Base-by-base conservation (phyloP, 371 early-diverging fungal species). In the Mortierella sp. region DNA sequence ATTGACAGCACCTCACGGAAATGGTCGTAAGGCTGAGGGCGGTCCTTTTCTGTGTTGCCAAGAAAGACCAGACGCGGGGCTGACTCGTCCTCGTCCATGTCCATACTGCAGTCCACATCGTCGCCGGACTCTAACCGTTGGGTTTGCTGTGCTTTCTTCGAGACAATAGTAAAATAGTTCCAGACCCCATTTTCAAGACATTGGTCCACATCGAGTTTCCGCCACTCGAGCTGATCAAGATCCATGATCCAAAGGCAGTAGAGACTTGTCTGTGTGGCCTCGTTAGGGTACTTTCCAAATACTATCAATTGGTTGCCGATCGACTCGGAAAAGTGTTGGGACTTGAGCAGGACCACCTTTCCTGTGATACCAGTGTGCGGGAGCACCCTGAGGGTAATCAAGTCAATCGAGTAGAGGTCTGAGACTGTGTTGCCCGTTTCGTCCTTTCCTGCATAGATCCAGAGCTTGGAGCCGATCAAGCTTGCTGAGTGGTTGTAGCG, bases 191-290 rank as follows among this genome's bases (percentile, higher is more conserved):
- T 83, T 53, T 91, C 89, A 46, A 93, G 90, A 69, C 88, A 88
- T 4, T 87, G 83, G 69, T 90, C 90, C 54, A 91, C 89, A 71
- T 92, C 93, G 71, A 92, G 89, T 71, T 90, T 88, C 43, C 89
- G 81, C 94, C 94, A 94, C 78, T 89, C 89, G 37, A 93, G 79
- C 28, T 91, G 90, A 64, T 93, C 92, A 59, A 94, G 78, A 73
- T 92, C 92, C 79, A 94, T 87, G 83, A 91, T 90, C 93, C 94
- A 94, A 5, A 94, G 82, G 10, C 94, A 93, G 69, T 92, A 91
- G 24, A 91, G 86, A 43, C 83, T 77, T 3, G 78, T 77, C 59
- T 77, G 71, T 77, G 78, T 69, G 31, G 61, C 75, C 43, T 88
- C 88, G 71, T 87, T 89, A 8, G 88, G 83, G 31, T 90, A 90